Percentiles rank a stretch among this genome's conserved stretches.
Evolutionary conservation across 1,284 basidiomycete species (phyloP).

Genomic region (Moesziomyces parantarcticus): DNA sequence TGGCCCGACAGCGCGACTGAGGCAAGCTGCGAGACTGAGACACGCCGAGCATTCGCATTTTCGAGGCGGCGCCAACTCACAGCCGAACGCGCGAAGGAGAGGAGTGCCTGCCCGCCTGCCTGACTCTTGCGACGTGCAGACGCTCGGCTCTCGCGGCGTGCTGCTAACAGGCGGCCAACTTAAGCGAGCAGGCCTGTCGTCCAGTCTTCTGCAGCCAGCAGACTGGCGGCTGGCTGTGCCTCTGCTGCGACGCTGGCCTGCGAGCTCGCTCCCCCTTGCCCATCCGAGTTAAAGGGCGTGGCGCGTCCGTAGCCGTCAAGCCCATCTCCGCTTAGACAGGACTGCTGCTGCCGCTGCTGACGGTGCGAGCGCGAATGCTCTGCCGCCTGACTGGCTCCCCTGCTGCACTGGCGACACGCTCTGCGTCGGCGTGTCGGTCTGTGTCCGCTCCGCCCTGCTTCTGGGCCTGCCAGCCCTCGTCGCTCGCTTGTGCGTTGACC

Average conservation of each 20-base stretch:
- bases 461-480: background rate
- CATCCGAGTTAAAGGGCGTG: background rate
- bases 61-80: background rate
- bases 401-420: background rate
- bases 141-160: too few species aligned
- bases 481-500: background rate
- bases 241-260: too few species aligned
- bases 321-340: slow-evolving; percentile 13
- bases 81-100: background rate
- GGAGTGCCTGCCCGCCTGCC: background rate
- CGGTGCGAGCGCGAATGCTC: too few species aligned
- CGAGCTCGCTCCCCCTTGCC: background rate
- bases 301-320: slow-evolving; percentile 9
- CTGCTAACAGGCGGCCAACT: background rate
- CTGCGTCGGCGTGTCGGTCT: background rate
- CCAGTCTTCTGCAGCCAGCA: background rate
- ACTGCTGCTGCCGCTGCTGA: slow-evolving; percentile 1
- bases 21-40: background rate
- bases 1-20: background rate
- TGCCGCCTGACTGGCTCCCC: too few species aligned
- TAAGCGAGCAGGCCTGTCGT: background rate
- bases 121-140: too few species aligned
- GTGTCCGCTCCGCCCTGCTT: too few species aligned
- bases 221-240: too few species aligned
- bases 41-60: background rate